Base-by-base conservation (phyloP, 495 filamentous ascomycete species). In the Staphylotrichum tortipilum region DNA sequence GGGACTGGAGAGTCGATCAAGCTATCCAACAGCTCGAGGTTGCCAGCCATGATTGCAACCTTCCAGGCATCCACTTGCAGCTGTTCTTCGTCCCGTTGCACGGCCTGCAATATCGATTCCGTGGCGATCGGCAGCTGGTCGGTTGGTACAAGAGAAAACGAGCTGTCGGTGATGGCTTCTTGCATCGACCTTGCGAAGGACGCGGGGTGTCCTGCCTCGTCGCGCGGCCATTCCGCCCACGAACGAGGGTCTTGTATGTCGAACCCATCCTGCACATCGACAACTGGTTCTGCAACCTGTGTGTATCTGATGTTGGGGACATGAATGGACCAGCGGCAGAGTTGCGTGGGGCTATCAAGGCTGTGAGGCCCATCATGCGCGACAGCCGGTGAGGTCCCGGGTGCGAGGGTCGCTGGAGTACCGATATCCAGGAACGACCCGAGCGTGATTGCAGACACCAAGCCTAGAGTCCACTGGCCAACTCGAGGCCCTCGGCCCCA, bases 401-500 rank as follows among this genome's bases (percentile, higher is more conserved):
- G 19, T 43, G 23, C 24, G 40, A 28, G 40, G 26, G 15, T 43
- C 14, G 40, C 14, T 6, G 40, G 40, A 30, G 23, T 30, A 24
- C 14, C 40, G n/a, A n/a, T n/a, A n/a, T n/a, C n/a, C n/a, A n/a
- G n/a, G n/a, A n/a, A n/a, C n/a, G n/a, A n/a, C n/a, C n/a, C n/a
- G n/a, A n/a, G n/a, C n/a, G n/a, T n/a, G n/a, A n/a, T n/a, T n/a
- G n/a, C n/a, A n/a, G n/a, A n/a, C n/a, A n/a, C n/a, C n/a, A n/a
- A n/a, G n/a, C n/a, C n/a, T n/a, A n/a, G n/a, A 30, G 53, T 67
- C 68, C 68, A 72, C 34, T 47, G 29, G 9, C 3, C 14, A 23
- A 43, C 30, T 44, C 36, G 51, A 24, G 71, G 71, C 1, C 70
- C 71, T 11, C 55, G 57, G 0, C 70, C 70, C 71, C 68, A 72